Evolutionary conservation across 2,329 filamentous ascomycete species (phyloP), one percentile per base, ranked within the genome.

Genomic region (Trichoderma gracile): DNA sequence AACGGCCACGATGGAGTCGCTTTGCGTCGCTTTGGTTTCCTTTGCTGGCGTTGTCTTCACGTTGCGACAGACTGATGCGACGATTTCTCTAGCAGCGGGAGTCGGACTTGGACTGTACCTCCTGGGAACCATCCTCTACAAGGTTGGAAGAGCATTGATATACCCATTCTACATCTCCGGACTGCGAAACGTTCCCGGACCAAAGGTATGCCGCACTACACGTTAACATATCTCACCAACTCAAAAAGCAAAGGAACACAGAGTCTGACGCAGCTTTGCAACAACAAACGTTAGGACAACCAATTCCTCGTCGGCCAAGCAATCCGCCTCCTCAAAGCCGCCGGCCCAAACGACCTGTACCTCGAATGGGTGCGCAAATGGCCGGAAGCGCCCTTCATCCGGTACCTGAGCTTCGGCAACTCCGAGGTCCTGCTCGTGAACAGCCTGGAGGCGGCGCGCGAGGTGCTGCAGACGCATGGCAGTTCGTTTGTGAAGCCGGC

Each of bases 271-370:
- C n/a, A n/a, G n/a, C n/a, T n/a, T n/a, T n/a, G n/a, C n/a, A n/a
- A 42, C 8, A 14, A 27, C 14, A 12, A 3, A 53, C 10, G 33
- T 38, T 42, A 64, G 54, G 55, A 59, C 15, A 64, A 64, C 27
- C 63, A 64, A 9, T 64, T 64, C 46, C 63, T 64, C 27, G 46
- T 64, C 14, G 63, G 63, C 1, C 63, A 64, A 27, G 63, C 21
- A 27, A 50, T 64, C 12, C 63, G 40, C 49, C 47, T 55, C 15
- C 54, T 64, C 17, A 59, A 43, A 15, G 40, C 54, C 0, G 14
- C 55, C 30, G 55, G 63, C 12, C 63, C 63, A 9, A 64, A 64
- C 15, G 55, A 59, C 1, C 17, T 59, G 40, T 64, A 54, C 42
- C 25, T 64, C 25, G 63, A 64, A 12, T 64, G 63, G 63, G 33